Evolutionary conservation across 2,329 filamentous ascomycete species (phyloP), one percentile per base, ranked within the genome.

Genomic region (Juglanconis juglandina): DNA sequence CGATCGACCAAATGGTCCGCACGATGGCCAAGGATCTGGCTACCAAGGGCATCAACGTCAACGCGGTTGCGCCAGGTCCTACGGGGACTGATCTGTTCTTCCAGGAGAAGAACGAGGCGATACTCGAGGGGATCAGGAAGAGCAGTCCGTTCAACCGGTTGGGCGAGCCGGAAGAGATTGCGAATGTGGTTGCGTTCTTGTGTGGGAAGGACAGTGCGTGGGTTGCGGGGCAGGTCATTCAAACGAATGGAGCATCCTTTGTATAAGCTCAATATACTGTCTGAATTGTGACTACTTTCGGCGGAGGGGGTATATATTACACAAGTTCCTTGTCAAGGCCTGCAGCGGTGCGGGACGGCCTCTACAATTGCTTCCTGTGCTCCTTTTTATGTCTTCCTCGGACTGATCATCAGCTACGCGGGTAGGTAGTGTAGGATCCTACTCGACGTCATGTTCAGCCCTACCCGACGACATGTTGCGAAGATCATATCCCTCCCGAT

Each of bases 1-100:
- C 84, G 8, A 77, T 87, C 46, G 83, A 87, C 69, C 81, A 86
- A 69, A 79, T 87, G 73, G 79, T 79, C 0, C 77, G 82, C 10
- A 71, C 80, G 3, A 69, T 86, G 62, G 76, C 80, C 49, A 86
- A 85, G 69, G 83, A 85, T 56, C 76, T 86, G 30, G 81, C 76
- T 1, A 65, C 71, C 9, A 80, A 77, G 65, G 79, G 78, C 2
- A 82, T 86, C 68, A 74, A 71, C 4, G 76, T 80, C 60, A 80
- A 80, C 58, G 75, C 75, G 8, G 68, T 75, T 2, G 72, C 70
- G 5, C 73, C 72, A 1, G 73, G 73, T 0, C 82, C 83, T 1
- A 86, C 81, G 0, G 79, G 70, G 0, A 86, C 84, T 0, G 82
- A 84, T 4, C 68, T 86, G 37, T 87, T 86, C 68, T 75, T 78